These are phyloP conservation scores for Asclepias syriaca DNA, from an alignment of 257 asterid genomes.

Conservation along the genomic window DNA sequence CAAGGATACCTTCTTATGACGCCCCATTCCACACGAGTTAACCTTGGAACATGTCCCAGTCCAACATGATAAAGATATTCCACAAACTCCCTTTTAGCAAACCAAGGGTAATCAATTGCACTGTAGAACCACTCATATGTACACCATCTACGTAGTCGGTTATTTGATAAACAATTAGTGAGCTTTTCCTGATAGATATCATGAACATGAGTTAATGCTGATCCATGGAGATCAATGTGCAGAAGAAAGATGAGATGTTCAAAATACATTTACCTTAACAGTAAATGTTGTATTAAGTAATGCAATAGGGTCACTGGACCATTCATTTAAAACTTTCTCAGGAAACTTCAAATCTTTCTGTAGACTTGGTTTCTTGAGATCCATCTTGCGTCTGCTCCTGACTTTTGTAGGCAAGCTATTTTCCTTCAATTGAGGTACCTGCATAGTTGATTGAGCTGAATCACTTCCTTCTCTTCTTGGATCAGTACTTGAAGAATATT, in stretches of 20 bases:
- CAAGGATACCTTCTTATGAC: conserved; percentile 76
- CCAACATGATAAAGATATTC: conserved; percentile 85
- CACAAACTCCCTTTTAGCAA: conserved; percentile 79
- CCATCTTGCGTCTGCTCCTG: conserved; percentile 69
- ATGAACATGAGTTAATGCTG: conserved; percentile 14
- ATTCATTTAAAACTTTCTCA: conserved; percentile 46
- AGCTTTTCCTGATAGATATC: conserved; percentile 43
- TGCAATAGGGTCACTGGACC: conserved; percentile 31
- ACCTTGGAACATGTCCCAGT: conserved; percentile 79
- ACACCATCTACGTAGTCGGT: conserved; percentile 78
- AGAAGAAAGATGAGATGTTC: background rate
- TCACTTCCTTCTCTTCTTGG: conserved; percentile 74
- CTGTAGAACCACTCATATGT: conserved; percentile 91
- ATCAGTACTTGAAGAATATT: conserved; percentile 60
- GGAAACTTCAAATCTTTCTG: conserved; percentile 50
- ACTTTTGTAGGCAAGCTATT: conserved; percentile 56
- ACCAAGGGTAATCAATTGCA: conserved; percentile 93
- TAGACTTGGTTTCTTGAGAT: conserved; percentile 37
- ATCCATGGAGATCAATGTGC: background rate
- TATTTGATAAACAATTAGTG: conserved; percentile 57
- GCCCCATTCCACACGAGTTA: conserved; percentile 92
- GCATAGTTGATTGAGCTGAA: conserved; percentile 62
- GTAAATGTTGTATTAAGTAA: conserved; percentile 33
- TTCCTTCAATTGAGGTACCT: conserved; percentile 47
- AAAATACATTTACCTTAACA: conserved; percentile 39